These are phyloP conservation scores for Tolypocladium album DNA, from an alignment of 2,329 filamentous ascomycete species.

Conservation along the genomic window DNA sequence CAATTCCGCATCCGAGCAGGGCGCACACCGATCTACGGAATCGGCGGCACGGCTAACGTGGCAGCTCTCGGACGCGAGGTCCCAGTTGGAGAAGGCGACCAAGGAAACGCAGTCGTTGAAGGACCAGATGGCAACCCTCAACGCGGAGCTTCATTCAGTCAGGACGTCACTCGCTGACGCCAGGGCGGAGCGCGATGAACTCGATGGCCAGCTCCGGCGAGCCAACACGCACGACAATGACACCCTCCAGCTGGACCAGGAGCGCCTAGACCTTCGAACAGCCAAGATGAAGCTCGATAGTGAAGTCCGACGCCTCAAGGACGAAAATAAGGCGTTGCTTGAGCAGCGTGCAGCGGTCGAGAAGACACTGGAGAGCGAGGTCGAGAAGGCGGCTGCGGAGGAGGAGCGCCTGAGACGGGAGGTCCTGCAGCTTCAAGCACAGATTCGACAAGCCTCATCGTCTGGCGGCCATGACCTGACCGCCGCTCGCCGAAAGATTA, in stretches of 20 bases:
- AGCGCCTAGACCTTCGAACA: conserved; percentile 57
- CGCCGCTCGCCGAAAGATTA: conserved; percentile 50
- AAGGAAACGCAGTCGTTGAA: conserved; percentile 54
- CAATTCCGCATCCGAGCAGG: conserved; percentile 19
- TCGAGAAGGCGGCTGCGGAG: conserved; percentile 54
- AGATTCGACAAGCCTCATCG: conserved; percentile 31
- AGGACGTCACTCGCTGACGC: conserved; percentile 45
- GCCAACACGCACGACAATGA: conserved; percentile 45
- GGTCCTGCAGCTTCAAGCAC: conserved; percentile 39
- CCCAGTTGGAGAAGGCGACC: conserved; percentile 42
- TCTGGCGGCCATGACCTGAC: conserved; percentile 42
- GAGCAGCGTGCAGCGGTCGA: conserved; percentile 51
- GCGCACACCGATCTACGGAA: conserved; percentile 23
- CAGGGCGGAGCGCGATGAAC: conserved; percentile 56
- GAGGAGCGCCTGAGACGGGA: conserved; percentile 51
- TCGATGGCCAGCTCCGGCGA: conserved; percentile 49
- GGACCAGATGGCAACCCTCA: conserved; percentile 48
- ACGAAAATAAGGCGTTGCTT: conserved; percentile 48
- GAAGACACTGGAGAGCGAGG: conserved; percentile 52
- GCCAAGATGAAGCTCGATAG: conserved; percentile 57
- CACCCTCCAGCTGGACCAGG: conserved; percentile 52
- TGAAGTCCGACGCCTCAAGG: conserved; percentile 53
- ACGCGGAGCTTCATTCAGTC: conserved; percentile 49
- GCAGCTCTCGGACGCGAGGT: conserved; percentile 47
- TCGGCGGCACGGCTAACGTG: conserved; percentile 42